Conservation (phyloP, 371 early-diverging fungal species). For the Mucor mucedo region DNA sequence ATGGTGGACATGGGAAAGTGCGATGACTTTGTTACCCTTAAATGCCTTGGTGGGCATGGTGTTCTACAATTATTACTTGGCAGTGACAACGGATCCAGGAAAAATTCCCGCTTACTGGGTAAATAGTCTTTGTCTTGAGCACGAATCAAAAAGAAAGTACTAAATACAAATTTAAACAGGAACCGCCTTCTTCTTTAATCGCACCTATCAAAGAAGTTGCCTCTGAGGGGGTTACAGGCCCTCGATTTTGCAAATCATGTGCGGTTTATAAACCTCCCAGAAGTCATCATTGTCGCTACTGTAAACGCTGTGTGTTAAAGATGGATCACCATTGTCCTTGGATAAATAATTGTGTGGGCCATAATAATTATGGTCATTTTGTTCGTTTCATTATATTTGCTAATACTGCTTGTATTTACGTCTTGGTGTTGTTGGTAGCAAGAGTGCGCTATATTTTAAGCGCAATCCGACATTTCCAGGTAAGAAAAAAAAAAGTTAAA, state of each 20-base stretch:
- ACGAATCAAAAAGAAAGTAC: too few relatives aligned
- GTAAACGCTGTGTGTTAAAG: constrained; percentile 84
- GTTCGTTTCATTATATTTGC: constrained; percentile 84
- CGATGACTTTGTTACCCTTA: constrained; percentile 52
- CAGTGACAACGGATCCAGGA: constrained; percentile 82
- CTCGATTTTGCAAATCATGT: constrained; percentile 80
- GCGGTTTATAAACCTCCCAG: constrained; percentile 82
- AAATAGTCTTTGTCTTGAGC: constrained; percentile 1
- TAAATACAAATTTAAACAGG: constrained; percentile 20
- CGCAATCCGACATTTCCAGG: constrained; percentile 48
- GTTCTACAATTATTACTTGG: constrained; percentile 84
- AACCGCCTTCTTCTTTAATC: constrained; percentile 45
- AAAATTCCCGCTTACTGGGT: constrained; percentile 76
- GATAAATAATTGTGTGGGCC: constrained; percentile 95
- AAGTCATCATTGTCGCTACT: constrained; percentile 84
- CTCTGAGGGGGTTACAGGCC: constrained; percentile 41
- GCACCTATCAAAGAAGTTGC: constrained; percentile 19
- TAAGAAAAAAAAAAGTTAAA: constrained; percentile 5
- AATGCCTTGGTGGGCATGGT: constrained; percentile 70
- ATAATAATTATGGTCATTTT: constrained; percentile 86
- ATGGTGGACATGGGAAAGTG: constrained; percentile 23
- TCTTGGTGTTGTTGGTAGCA: constrained; percentile 38
- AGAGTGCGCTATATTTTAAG: constrained; percentile 44
- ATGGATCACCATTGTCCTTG: constrained; percentile 98
- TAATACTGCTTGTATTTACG: constrained; percentile 61